A percentile compares a stretch with the other conserved stretches of the same genome.
These are phyloP conservation scores for Russula abietina DNA, from an alignment of 768 basidiomycete species.

Conservation along the genomic window DNA sequence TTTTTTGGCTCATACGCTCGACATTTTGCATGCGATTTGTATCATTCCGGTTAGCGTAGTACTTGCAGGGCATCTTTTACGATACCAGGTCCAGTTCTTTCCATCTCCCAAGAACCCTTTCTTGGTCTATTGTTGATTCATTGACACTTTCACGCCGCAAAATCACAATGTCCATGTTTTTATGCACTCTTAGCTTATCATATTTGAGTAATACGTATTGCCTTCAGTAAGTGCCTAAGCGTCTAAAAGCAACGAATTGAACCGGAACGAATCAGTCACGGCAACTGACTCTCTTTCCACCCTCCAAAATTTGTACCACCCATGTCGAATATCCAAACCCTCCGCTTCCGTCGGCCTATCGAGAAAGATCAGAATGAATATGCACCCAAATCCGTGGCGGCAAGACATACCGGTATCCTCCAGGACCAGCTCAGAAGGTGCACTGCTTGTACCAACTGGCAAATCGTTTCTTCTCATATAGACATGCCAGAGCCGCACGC, in stretches of 20 bases:
- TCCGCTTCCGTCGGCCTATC: conserved; percentile 33
- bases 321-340: conserved; percentile 30
- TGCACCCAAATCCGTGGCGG: conserved; percentile 23
- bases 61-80: background rate
- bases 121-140: background rate
- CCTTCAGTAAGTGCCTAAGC: background rate
- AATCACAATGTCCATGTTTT: conserved; percentile 5
- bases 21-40: background rate
- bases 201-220: background rate
- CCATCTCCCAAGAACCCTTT: background rate
- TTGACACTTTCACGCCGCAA: background rate
- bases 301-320: background rate
- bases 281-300: background rate
- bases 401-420: conserved; percentile 60
- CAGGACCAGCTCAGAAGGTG: conserved; percentile 78
- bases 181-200: background rate
- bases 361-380: conserved; percentile 24
- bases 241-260: background rate
- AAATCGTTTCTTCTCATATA: conserved; percentile 15
- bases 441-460: conserved; percentile 13
- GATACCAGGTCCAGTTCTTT: conserved; percentile 11
- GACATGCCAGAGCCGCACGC: conserved; percentile 48
- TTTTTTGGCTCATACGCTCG: conserved; percentile 7
- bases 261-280: no score
- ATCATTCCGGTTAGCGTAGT: background rate